A percentile compares a stretch with the other conserved stretches of the same genome.
Conservation (phyloP, 2,329 filamentous ascomycete genomes). For the Fusarium cyanostomum region DNA sequence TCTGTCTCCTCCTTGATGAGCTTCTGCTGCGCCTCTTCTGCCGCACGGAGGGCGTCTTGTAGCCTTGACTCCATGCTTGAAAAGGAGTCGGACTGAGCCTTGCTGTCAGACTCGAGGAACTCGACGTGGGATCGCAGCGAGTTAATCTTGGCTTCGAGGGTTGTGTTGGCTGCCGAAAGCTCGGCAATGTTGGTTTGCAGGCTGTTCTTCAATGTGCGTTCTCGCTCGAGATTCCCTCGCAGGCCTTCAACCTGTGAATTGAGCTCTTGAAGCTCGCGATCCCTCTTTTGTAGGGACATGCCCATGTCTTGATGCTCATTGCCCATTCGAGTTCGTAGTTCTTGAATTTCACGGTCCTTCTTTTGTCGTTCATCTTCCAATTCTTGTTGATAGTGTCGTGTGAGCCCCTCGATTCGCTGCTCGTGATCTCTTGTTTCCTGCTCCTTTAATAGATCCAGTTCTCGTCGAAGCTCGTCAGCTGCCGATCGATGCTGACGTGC, state of each 20-base stretch:
- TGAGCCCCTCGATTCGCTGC: slow-evolving; percentile 73
- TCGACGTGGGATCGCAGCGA: slow-evolving; percentile 84
- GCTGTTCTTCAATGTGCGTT: slow-evolving; percentile 68
- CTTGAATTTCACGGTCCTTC: slow-evolving; percentile 69
- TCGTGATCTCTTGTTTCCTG: slow-evolving; percentile 67
- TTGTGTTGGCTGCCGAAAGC: slow-evolving; percentile 67
- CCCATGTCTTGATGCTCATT: slow-evolving; percentile 63
- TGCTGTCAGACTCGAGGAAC: slow-evolving; percentile 88
- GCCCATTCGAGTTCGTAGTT: slow-evolving; percentile 65
- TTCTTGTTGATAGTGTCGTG: slow-evolving; percentile 69
- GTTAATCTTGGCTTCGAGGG: slow-evolving; percentile 78
- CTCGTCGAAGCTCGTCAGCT: slow-evolving; percentile 54
- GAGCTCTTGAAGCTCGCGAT: slow-evolving; percentile 63
- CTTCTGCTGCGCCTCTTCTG: slow-evolving; percentile 78
- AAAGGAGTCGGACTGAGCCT: slow-evolving; percentile 88
- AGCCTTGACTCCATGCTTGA: slow-evolving; percentile 82
- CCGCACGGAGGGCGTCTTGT: slow-evolving; percentile 77
- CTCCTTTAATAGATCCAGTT: slow-evolving; percentile 54
- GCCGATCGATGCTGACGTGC: slow-evolving; percentile 47
- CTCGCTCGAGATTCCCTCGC: slow-evolving; percentile 64
- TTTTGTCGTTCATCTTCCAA: slow-evolving; percentile 71
- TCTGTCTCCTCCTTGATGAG: slow-evolving; percentile 91
- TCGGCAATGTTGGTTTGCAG: slow-evolving; percentile 65
- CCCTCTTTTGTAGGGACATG: slow-evolving; percentile 59
- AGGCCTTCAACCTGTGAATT: slow-evolving; percentile 56